phyloP scores from a whole-genome alignment of 1,284 basidiomycete genomes.

The Porogramme epimiltina region DNA sequence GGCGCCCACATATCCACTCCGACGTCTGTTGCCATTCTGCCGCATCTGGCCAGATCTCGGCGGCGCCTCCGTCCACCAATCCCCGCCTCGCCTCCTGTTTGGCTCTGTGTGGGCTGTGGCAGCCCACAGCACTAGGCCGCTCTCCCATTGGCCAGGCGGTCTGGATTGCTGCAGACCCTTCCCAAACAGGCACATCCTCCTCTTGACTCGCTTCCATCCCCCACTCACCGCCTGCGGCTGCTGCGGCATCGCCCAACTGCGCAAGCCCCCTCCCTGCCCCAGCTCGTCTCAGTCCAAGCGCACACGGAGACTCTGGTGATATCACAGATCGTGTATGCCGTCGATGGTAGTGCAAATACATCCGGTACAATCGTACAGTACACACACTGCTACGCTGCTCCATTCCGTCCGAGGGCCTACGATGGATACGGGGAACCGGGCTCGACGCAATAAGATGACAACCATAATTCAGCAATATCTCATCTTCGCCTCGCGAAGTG shows the following conservation, averaged over 20 bases:
- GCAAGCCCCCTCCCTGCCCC: constrained; percentile 12
- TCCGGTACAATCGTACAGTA: too few relatives aligned
- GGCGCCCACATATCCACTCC: constrained; percentile 7
- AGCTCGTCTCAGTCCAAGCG: too few relatives aligned
- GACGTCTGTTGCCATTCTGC: too few relatives aligned
- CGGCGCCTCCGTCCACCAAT: constrained; percentile 1
- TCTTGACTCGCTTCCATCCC: too few relatives aligned
- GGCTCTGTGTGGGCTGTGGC: neutral
- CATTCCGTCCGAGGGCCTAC: constrained; percentile 12
- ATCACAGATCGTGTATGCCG: too few relatives aligned
- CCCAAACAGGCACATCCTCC: too few relatives aligned
- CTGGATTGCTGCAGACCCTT: too few relatives aligned
- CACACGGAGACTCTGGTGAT: too few relatives aligned
- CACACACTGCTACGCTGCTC: constrained; percentile 10
- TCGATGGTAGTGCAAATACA: constrained; percentile 15
- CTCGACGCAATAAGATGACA: constrained; percentile 18
- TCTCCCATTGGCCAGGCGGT: neutral
- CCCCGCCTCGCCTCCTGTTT: neutral
- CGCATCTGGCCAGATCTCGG: neutral
- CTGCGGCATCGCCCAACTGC: too few relatives aligned
- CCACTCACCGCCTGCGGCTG: too few relatives aligned
- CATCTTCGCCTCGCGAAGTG: constrained; percentile 16
- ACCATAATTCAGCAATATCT: constrained; percentile 21
- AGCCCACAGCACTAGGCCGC: neutral
- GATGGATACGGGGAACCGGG: constrained; percentile 2